phyloP scores from a whole-genome alignment of 2,329 filamentous ascomycete species.

The Colletotrichum tropicicola region DNA sequence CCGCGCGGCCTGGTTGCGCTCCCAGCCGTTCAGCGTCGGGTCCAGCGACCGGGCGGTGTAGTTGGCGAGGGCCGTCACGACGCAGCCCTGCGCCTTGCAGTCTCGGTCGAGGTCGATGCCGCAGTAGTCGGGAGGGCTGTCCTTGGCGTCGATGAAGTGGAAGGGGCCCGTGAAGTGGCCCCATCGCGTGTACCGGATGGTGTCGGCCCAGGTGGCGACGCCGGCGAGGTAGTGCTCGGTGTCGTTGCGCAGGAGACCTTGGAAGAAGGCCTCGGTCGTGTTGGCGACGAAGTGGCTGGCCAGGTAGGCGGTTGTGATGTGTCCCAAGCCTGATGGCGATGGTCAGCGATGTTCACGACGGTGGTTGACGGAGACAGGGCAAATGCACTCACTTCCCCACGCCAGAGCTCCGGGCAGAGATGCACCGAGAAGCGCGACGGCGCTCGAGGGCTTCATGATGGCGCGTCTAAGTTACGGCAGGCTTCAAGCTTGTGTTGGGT shows the following conservation, averaged over 20 bases:
- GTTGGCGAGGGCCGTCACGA: constrained; percentile 68
- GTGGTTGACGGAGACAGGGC: neutral
- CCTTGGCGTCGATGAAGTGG: constrained; percentile 76
- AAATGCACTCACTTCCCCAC: constrained; percentile 52
- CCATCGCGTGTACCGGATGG: constrained; percentile 70
- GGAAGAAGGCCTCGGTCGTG: constrained; percentile 64
- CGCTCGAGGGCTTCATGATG: constrained; percentile 41
- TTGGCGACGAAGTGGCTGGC: constrained; percentile 68
- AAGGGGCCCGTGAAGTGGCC: constrained; percentile 69
- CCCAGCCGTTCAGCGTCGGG: constrained; percentile 49
- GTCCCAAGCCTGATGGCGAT: constrained; percentile 61
- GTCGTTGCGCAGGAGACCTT: constrained; percentile 63
- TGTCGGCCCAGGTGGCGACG: constrained; percentile 75
- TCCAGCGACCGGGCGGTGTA: constrained; percentile 67
- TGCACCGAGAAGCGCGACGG: constrained; percentile 39
- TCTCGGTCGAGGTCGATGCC: constrained; percentile 67
- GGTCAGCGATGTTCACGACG: constrained; percentile 16
- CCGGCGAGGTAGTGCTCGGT: constrained; percentile 67
- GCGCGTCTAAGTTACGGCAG: neutral
- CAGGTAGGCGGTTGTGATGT: constrained; percentile 72
- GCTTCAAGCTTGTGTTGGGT: neutral
- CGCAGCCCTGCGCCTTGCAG: constrained; percentile 69
- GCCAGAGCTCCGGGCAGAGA: constrained; percentile 45
- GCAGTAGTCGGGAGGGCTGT: constrained; percentile 66
- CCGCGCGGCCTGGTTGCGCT: constrained; percentile 68